Base-by-base conservation (phyloP, 129 eudicot species). In the Ambrosia trifida region DNA sequence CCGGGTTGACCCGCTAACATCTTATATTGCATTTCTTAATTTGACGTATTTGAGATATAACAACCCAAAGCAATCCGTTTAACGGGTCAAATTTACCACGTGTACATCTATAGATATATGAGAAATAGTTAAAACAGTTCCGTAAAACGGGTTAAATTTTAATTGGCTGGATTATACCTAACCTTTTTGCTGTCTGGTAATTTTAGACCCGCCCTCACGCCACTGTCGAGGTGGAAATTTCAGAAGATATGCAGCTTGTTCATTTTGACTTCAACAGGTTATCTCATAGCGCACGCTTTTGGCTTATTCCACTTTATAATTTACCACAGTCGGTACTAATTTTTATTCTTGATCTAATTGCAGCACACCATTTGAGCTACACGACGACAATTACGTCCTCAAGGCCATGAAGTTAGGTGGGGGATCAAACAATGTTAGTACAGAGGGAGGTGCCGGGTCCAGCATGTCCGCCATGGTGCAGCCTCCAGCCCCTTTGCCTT, bases 251-350 rank as follows among this genome's bases (percentile, higher is more conserved):
- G 97, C 97, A 88, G 80, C 85, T 91, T 45, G 97, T 91, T 72
- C 97, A 91, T 76, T 91, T 91, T 56, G 97, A 91, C 83, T 91
- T 91, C 84, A 88, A 85, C 75, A 91, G 97, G 97, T 91, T 69
- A 72, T 78, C 41, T n/a, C 36, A 16, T 57, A 17, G 38, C 5
- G 8, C 20, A 11, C 3, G 2, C n/a, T n/a, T 32, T 66, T 66
- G 31, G 5, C 7, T 28, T 24, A 7, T 32, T 24, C 0, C 5
- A 50, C 14, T 1, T 36, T 64, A 33, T 41, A 20, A 33, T 38
- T 9, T n/a, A 17, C 30, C n/a, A 11, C 17, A 40, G 14, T 52
- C 66, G 31, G 45, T 33, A 31, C 30, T 2, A 4, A 66, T 11
- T 51, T 36, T 44, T 54, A 3, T 54, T 13, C n/a, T 12, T 14